phyloP scores from a whole-genome alignment of 75 land plant species.

The Pinus taeda region DNA sequence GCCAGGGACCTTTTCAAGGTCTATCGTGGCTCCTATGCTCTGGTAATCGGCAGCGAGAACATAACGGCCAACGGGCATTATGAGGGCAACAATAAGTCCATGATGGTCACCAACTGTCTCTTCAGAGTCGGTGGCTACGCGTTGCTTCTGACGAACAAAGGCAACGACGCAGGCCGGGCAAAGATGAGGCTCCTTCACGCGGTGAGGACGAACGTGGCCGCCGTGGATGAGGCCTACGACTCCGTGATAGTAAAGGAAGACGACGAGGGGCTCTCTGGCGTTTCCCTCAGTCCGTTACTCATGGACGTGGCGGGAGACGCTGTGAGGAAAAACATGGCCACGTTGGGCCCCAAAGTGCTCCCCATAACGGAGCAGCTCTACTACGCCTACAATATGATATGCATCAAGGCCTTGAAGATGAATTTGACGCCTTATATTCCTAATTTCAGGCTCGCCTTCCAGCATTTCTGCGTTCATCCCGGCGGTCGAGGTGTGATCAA shows the following conservation, averaged over 20 bases:
- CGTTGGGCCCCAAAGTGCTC: conserved; percentile 25
- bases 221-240: conserved; percentile 24
- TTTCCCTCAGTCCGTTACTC: background rate
- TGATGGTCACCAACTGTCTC: conserved; percentile 32
- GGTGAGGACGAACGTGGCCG: conserved; percentile 32
- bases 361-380: conserved; percentile 29
- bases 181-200: conserved; percentile 19
- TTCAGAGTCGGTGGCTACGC: conserved; percentile 43
- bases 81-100: conserved; percentile 20
- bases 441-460: conserved; percentile 51
- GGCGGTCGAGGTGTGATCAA: conserved; percentile 57
- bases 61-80: conserved; percentile 19
- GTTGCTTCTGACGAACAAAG: conserved; percentile 25
- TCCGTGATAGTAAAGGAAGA: conserved; percentile 20
- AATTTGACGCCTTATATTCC: conserved; percentile 17
- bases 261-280: conserved; percentile 11
- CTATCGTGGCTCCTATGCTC: conserved; percentile 17
- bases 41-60: conserved; percentile 32
- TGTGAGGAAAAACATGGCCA: conserved; percentile 23
- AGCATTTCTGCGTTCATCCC: conserved; percentile 60
- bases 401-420: conserved; percentile 9
- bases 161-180: conserved; percentile 1
- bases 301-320: conserved; percentile 15
- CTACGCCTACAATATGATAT: conserved; percentile 6
- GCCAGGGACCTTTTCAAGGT: conserved; percentile 17